Conservation (phyloP, 1,284 basidiomycete genomes). For the Salmacisia buchloeana region DNA sequence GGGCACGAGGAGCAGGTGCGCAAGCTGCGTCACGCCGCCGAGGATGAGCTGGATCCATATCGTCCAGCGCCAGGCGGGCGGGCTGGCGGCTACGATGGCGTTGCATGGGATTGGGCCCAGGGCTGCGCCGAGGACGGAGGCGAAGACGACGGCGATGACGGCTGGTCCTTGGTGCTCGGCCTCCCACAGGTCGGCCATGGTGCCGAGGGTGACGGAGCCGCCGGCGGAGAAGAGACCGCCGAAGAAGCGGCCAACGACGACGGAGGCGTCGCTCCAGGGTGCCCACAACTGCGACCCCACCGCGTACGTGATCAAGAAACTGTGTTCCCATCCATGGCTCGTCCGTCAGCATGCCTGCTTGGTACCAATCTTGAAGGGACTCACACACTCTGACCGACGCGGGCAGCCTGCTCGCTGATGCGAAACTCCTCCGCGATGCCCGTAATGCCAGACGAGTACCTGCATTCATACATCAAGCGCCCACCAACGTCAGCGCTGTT, state of each 20-base stretch:
- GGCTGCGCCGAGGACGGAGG: constrained; percentile 44
- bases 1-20: constrained; percentile 52
- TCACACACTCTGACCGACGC: constrained; percentile 51
- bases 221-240: constrained; percentile 51
- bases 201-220: constrained; percentile 53
- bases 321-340: no score
- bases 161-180: constrained; percentile 49
- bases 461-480: neutral
- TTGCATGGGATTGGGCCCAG: constrained; percentile 47
- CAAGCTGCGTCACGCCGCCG: constrained; percentile 50
- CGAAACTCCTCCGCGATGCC: constrained; percentile 44
- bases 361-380: no score
- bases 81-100: constrained; percentile 31
- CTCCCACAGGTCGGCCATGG: constrained; percentile 51
- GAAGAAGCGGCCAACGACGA: constrained; percentile 47
- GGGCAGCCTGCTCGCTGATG: constrained; percentile 50
- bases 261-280: constrained; percentile 45
- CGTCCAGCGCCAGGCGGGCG: constrained; percentile 39
- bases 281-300: constrained; percentile 51
- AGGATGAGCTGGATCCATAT: constrained; percentile 53
- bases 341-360: no score
- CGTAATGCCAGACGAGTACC: neutral
- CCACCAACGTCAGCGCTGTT: no score
- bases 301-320: constrained; percentile 52
- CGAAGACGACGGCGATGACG: constrained; percentile 47